These are phyloP conservation scores for Saturnispora sanitii DNA, from an alignment of 805 yeast genomes.

Conservation along the genomic window DNA sequence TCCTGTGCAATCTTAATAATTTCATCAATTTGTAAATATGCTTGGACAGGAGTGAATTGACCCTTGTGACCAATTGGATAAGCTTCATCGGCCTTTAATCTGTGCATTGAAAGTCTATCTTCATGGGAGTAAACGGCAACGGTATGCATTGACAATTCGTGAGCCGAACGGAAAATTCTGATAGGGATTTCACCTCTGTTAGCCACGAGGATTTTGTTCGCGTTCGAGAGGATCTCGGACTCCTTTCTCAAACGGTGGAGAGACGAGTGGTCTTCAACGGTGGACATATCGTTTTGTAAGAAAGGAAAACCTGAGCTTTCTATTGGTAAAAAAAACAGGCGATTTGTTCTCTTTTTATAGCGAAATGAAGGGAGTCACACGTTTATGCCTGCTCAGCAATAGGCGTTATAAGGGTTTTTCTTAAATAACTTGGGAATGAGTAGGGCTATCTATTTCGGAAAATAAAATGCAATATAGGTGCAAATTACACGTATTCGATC, in stretches of 20 bases:
- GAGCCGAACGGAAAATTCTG: slow-evolving; percentile 83
- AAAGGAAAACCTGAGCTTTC: not conserved
- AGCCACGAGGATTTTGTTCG: slow-evolving; percentile 78
- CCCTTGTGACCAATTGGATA: slow-evolving; percentile 80
- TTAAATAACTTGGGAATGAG: too few species aligned
- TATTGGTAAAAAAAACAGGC: not conserved
- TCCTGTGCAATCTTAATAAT: slow-evolving; percentile 77
- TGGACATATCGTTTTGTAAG: slow-evolving; percentile 17
- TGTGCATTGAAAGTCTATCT: slow-evolving; percentile 85
- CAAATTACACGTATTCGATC: too few species aligned
- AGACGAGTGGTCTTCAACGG: slow-evolving; percentile 27
- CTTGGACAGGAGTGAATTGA: slow-evolving; percentile 84
- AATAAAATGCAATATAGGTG: too few species aligned
- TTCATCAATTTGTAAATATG: slow-evolving; percentile 79
- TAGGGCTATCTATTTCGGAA: too few species aligned
- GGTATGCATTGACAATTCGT: slow-evolving; percentile 64
- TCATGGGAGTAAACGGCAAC: slow-evolving; percentile 88
- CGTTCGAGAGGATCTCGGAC: slow-evolving; percentile 39
- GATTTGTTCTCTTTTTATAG: not conserved
- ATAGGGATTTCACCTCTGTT: slow-evolving; percentile 98
- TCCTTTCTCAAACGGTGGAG: slow-evolving; percentile 30
- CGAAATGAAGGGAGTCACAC: not conserved
- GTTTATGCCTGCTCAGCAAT: not conserved
- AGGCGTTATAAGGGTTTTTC: too few species aligned
- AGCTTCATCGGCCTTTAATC: slow-evolving; percentile 69